Conservation (phyloP, 2,329 filamentous ascomycete genomes). For the Fusarium decemcellulare region DNA sequence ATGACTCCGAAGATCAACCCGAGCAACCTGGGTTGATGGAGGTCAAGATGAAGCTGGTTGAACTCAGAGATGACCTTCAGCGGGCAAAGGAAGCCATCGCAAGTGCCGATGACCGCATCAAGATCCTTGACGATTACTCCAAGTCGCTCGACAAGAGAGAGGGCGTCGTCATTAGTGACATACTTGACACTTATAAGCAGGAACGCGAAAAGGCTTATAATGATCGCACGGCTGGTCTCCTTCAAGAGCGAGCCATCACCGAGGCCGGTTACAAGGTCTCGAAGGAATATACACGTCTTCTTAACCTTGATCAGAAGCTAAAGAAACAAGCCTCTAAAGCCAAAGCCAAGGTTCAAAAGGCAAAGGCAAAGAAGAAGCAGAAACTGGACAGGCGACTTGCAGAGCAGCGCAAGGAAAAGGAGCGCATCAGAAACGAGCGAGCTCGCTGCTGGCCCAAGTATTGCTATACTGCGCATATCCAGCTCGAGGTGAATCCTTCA, state of each 20-base stretch:
- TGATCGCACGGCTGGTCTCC: slow-evolving; percentile 55
- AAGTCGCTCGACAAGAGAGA: slow-evolving; percentile 54
- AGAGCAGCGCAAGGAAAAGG: slow-evolving; percentile 59
- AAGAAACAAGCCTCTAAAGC: slow-evolving; percentile 47
- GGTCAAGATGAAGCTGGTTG: slow-evolving; percentile 49
- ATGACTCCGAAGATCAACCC: slow-evolving; percentile 41
- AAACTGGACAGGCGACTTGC: slow-evolving; percentile 53
- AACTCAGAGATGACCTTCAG: slow-evolving; percentile 44
- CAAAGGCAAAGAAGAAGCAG: slow-evolving; percentile 53
- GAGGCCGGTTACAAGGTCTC: slow-evolving; percentile 50
- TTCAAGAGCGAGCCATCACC: slow-evolving; percentile 50
- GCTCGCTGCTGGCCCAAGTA: slow-evolving; percentile 65
- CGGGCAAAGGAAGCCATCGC: slow-evolving; percentile 38
- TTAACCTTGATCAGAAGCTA: slow-evolving; percentile 45
- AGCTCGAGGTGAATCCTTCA: slow-evolving; percentile 59
- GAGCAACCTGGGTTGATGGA: slow-evolving; percentile 43
- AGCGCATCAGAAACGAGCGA: slow-evolving; percentile 58
- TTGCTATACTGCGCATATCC: slow-evolving; percentile 65
- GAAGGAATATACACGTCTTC: slow-evolving; percentile 52
- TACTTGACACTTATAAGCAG: slow-evolving; percentile 57
- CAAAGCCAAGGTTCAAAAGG: slow-evolving; percentile 52
- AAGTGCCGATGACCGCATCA: slow-evolving; percentile 53
- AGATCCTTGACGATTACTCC: slow-evolving; percentile 58
- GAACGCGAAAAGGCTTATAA: slow-evolving; percentile 60
- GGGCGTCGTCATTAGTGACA: slow-evolving; percentile 52